Base-by-base conservation (phyloP, 768 basidiomycete genomes). In the Auriscalpium vulgare region DNA sequence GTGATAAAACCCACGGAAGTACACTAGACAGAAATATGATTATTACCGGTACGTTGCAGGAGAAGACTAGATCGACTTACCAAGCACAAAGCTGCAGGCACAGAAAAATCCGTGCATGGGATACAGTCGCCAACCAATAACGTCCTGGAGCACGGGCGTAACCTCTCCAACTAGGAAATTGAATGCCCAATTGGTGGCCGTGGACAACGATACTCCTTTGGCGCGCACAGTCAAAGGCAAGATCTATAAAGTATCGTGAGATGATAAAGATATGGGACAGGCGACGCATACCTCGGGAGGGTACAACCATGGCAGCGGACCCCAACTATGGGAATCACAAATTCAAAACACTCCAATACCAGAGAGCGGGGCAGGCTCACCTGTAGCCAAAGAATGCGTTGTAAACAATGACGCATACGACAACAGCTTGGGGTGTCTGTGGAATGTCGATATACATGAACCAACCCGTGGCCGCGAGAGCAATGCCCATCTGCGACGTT, bases 31-130 rank as follows among this genome's bases (percentile, higher is more conserved):
- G 47, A 16, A 14, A 46, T 10, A 47, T n/a, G 21, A 9, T 11
- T n/a, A 55, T 62, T 53, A 66, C 51, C 21, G 14, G 29, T 40
- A 17, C 19, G 47, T 14, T 2, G 38, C 13, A 21, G 51, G 34
- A 7, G 50, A 16, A 21, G 11, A 59, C 16, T 52, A 59, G 46
- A 37, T 23, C 57, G 6, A 69, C 74, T 63, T 66, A 84, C 83
- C 88, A 46, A 93, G 74, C 48, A 95, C 73, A 67, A 95, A 90
- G 65, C 91, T 91, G 65, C 88, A 85, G 9, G 81, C 81, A 67
- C 92, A 93, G 71, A 92, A 94, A 72, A 92, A 92, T 21, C 87
- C 91, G 63, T 95, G 93, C 92, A 97, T 95, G 0, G 91, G 91
- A 72, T 97, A 97, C 54, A 97, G 68, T 48, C 89, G 79, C 94